Evolutionary conservation across 2,329 filamentous ascomycete genomes (phyloP).

Genomic region (Neurospora sp.): DNA sequence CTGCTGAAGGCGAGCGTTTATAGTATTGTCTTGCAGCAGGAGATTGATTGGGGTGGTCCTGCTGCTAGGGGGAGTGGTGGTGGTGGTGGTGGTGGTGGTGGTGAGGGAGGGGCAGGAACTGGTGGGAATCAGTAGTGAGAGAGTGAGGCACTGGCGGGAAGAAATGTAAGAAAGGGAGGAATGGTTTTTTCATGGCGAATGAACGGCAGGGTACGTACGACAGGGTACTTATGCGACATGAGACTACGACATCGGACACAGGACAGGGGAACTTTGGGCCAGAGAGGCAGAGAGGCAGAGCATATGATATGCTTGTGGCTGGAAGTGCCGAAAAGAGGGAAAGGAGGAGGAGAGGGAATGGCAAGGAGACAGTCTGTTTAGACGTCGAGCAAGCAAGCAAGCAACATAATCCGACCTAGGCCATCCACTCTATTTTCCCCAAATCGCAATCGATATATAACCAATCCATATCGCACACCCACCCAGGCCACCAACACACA

Average conservation of each 20-base stretch:
- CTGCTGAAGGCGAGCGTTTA: slow-evolving; percentile 97
- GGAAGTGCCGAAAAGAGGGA: neutral
- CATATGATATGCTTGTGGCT: neutral
- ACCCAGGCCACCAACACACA: neutral
- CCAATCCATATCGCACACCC: neutral
- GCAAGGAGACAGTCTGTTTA: neutral
- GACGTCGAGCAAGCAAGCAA: neutral
- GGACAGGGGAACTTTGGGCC: no score
- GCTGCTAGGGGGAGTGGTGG: neutral
- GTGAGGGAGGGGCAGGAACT: neutral
- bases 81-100: neutral
- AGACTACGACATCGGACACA: neutral
- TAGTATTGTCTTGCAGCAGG: slow-evolving; percentile 95
- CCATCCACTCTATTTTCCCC: neutral
- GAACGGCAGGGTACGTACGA: no score
- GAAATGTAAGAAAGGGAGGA: neutral
- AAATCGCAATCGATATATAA: neutral
- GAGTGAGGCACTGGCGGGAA: neutral
- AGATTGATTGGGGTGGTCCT: slow-evolving; percentile 62
- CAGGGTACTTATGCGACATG: neutral
- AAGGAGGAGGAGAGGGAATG: neutral
- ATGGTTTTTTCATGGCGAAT: neutral
- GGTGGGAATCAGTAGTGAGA: neutral
- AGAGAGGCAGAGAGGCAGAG: neutral
- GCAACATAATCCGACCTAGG: neutral